Conservation (phyloP, 2,329 filamentous ascomycete genomes). For the Claviceps africana region DNA sequence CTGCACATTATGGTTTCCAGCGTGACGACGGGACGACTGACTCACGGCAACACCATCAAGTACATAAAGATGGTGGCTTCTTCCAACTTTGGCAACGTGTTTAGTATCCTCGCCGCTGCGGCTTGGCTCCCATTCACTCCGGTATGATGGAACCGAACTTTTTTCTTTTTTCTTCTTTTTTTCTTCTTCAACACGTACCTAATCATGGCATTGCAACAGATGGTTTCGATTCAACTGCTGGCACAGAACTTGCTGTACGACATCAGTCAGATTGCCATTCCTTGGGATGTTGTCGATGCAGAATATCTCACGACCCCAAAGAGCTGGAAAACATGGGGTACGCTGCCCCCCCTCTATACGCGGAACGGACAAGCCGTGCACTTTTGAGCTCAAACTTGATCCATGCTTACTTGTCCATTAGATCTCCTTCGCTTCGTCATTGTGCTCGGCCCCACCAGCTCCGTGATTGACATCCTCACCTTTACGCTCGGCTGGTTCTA, state of each 20-base stretch:
- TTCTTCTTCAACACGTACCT: background rate
- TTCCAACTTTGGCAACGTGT: slow-evolving; percentile 19
- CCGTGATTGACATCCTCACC: slow-evolving; percentile 15
- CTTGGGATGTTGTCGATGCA: slow-evolving; percentile 15
- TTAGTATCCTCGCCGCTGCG: slow-evolving; percentile 15
- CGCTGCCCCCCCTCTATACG: background rate
- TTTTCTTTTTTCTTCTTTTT: too few species aligned
- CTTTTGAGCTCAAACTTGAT: background rate
- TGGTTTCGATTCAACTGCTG: slow-evolving; percentile 15
- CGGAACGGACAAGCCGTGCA: background rate
- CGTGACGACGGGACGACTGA: slow-evolving; percentile 13
- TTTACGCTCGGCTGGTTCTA: slow-evolving; percentile 13
- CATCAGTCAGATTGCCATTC: slow-evolving; percentile 17
- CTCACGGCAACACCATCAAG: slow-evolving; percentile 17
- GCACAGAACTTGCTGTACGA: slow-evolving; percentile 17
- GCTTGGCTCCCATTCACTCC: slow-evolving; percentile 16
- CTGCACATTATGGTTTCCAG: slow-evolving; percentile 14
- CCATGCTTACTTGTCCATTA: background rate
- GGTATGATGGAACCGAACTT: background rate
- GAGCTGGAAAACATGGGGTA: slow-evolving; percentile 12
- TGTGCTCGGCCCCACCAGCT: slow-evolving; percentile 15
- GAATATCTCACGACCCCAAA: slow-evolving; percentile 15
- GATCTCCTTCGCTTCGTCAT: slow-evolving; percentile 17
- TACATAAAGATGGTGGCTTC: slow-evolving; percentile 19
- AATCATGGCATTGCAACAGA: slow-evolving; percentile 1